A percentile compares a stretch with the other conserved stretches of the same genome.
These are phyloP conservation scores for Dictyostelium purpureum DNA, from an alignment of 78 protist species.

Conservation along the genomic window DNA sequence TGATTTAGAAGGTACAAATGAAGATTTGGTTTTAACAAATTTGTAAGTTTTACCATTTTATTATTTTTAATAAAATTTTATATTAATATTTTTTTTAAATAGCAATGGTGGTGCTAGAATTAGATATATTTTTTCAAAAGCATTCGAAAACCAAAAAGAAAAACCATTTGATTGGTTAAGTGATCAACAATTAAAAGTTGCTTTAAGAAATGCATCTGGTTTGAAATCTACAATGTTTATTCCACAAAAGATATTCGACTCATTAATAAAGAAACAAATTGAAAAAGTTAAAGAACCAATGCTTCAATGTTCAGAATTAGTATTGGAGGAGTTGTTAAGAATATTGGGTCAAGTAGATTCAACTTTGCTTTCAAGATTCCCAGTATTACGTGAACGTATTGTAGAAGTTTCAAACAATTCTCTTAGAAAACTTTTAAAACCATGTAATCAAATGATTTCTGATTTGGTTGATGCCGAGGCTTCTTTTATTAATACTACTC, in stretches of 20 bases:
- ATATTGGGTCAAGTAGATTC: slow-evolving; percentile 81
- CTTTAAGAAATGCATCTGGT: slow-evolving; percentile 81
- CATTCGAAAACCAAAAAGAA: slow-evolving; percentile 47
- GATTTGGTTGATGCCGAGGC: slow-evolving; percentile 86
- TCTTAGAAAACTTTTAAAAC: slow-evolving; percentile 44
- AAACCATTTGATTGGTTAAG: slow-evolving; percentile 68
- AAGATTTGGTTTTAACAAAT: slow-evolving; percentile 33
- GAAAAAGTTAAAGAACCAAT: slow-evolving; percentile 88
- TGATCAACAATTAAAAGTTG: slow-evolving; percentile 56
- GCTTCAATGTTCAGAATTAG: slow-evolving; percentile 87
- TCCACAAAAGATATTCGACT: slow-evolving; percentile 95
- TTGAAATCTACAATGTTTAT: slow-evolving; percentile 88
- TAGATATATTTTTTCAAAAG: slow-evolving; percentile 86
- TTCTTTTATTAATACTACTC: slow-evolving; percentile 92
- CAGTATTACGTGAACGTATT: slow-evolving; percentile 52
- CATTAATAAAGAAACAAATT: slow-evolving; percentile 89
- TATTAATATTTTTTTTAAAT: no score
- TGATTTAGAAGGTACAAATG: slow-evolving; percentile 78
- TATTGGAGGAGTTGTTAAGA: slow-evolving; percentile 90
- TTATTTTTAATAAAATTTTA: no score
- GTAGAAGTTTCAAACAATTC: slow-evolving; percentile 68
- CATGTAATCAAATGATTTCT: slow-evolving; percentile 82
- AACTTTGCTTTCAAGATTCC: slow-evolving; percentile 45
- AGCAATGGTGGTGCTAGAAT: slow-evolving; percentile 97
- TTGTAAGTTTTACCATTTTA: no score